Base-by-base conservation (phyloP, 2,329 filamentous ascomycete species). In the Neoascochyta sp. region DNA sequence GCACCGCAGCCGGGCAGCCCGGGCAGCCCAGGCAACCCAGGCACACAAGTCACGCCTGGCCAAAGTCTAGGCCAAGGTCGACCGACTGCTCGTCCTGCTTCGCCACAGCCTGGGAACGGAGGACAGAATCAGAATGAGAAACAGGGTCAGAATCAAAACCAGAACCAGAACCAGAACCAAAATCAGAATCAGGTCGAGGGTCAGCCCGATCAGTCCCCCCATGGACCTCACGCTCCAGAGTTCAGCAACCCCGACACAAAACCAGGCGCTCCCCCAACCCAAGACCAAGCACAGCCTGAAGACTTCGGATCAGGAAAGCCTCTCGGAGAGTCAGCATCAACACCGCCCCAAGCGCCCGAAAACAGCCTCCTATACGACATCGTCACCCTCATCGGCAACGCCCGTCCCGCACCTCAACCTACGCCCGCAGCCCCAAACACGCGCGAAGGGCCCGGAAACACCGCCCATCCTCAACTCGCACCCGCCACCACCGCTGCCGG, bases 331-430 rank as follows among this genome's bases (percentile, higher is more conserved):
- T n/a, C 17, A 5, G 7, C 11, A 27, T 24, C 35, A 19, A 22
- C 24, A 11, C 9, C 26, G 3, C 38, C 32, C 22, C 24, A 25
- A 15, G 33, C 41, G 5, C 14, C 33, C 21, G 36, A 32, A 10
- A 37, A 38, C 19, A 37, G 30, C 16, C 38, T 54, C 6, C 23
- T 54, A 7, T 13, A 34, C 6, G 32, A 41, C 10, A 47, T 54
- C 21, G 30, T 54, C 22, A 44, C 40, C 7, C 29, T 26, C 9
- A 35, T 53, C 10, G 42, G 35, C 6, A 30, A 35, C n/a, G 18
- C 39, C 10, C 27, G 21, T 14, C 32, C 38, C 9, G 22, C 22
- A 17, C 14, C 36, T 7, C 41, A 47, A 24, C 34, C 34, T 27
- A 16, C 32, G 9, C 30, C 25, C 16, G 16, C 28, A 8, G 7